phyloP scores from a whole-genome alignment of 2,329 filamentous ascomycete genomes.

The Exophiala aquamarina region DNA sequence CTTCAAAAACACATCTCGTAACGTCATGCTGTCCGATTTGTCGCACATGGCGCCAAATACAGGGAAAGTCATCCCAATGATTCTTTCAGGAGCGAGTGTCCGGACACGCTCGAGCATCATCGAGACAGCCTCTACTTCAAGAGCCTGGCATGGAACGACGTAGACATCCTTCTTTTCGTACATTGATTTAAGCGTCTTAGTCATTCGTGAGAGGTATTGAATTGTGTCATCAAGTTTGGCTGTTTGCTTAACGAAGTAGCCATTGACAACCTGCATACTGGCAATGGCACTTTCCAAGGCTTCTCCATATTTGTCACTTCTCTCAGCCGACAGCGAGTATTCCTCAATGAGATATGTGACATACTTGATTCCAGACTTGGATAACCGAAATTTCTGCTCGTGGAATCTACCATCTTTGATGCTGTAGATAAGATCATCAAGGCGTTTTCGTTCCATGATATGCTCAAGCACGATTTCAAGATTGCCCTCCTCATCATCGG shows the following conservation, averaged over 20 bases:
- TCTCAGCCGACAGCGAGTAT: slow-evolving; percentile 59
- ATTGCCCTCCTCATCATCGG: slow-evolving; percentile 47
- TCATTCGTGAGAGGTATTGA: slow-evolving; percentile 72
- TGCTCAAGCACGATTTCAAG: slow-evolving; percentile 75
- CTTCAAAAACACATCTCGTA: slow-evolving; percentile 75
- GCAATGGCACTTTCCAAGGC: slow-evolving; percentile 71
- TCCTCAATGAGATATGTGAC: slow-evolving; percentile 79
- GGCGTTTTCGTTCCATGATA: slow-evolving; percentile 77
- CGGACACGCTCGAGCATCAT: slow-evolving; percentile 62
- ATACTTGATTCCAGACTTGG: slow-evolving; percentile 70
- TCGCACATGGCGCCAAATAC: slow-evolving; percentile 71
- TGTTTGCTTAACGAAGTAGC: slow-evolving; percentile 76
- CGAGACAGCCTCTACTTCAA: slow-evolving; percentile 63
- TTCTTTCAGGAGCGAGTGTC: slow-evolving; percentile 48
- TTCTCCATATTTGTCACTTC: slow-evolving; percentile 61
- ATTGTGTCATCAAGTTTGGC: slow-evolving; percentile 76
- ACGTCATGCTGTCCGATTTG: slow-evolving; percentile 72
- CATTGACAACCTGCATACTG: slow-evolving; percentile 74
- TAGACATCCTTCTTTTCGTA: slow-evolving; percentile 46
- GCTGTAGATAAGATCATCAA: slow-evolving; percentile 76
- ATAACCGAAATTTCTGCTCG: slow-evolving; percentile 80
- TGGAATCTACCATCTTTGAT: slow-evolving; percentile 82
- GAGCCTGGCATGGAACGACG: slow-evolving; percentile 18
- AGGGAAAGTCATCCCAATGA: slow-evolving; percentile 68
- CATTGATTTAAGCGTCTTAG: slow-evolving; percentile 62